Conservation (phyloP, 2,329 filamentous ascomycete genomes). For the Cadophora sp. region DNA sequence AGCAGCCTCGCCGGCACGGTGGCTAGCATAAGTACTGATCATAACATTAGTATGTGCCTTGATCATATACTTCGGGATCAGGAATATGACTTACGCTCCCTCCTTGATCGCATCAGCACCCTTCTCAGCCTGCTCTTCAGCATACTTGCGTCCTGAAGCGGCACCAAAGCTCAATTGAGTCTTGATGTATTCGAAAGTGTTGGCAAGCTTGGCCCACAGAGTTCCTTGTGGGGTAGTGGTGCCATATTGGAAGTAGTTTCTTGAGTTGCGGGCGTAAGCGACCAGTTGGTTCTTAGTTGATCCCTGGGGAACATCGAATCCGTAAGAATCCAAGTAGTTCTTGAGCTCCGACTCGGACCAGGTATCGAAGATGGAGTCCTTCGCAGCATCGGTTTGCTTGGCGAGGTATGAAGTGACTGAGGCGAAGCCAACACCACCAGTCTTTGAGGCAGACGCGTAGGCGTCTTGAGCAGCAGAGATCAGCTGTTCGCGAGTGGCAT, state of each 20-base stretch:
- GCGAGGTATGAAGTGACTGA: conserved; percentile 75
- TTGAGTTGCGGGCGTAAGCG: conserved; percentile 74
- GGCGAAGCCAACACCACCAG: conserved; percentile 64
- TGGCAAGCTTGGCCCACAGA: conserved; percentile 67
- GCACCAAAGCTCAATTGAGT: conserved; percentile 56
- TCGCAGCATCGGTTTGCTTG: conserved; percentile 68
- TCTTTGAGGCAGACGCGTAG: conserved; percentile 64
- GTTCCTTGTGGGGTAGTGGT: conserved; percentile 70
- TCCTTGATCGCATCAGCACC: conserved; percentile 51
- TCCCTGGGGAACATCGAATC: conserved; percentile 54
- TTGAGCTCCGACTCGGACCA: conserved; percentile 77
- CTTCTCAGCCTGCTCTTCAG: conserved; percentile 51
- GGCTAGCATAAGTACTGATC: conserved; percentile 40
- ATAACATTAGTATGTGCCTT: too few relatives aligned
- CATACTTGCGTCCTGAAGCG: conserved; percentile 53
- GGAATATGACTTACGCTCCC: conserved; percentile 27
- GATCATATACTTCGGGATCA: not conserved
- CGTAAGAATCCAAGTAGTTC: conserved; percentile 80
- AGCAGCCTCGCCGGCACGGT: conserved; percentile 47
- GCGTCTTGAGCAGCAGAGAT: conserved; percentile 67
- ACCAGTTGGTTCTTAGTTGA: conserved; percentile 66
- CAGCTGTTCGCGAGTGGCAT: conserved; percentile 75
- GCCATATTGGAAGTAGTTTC: conserved; percentile 79
- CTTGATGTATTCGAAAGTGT: conserved; percentile 53
- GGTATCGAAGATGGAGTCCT: conserved; percentile 71